These are phyloP conservation scores for Pichia sp. DNA, from an alignment of 1,139 yeast genomes.

Conservation along the genomic window DNA sequence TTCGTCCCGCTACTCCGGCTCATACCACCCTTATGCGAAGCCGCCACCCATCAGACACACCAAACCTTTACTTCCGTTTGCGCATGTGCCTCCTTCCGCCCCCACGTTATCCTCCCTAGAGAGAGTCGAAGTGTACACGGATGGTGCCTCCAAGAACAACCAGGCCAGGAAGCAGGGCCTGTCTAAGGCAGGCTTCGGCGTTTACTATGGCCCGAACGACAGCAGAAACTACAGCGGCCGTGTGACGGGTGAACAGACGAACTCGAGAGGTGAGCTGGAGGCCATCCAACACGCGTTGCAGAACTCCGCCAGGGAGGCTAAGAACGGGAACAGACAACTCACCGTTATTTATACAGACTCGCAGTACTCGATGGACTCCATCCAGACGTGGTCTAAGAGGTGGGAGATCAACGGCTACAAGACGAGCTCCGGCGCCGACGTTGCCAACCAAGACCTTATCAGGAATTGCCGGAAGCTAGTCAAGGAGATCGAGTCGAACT, in stretches of 20 bases:
- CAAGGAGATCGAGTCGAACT: conserved; percentile 1
- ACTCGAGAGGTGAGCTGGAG: conserved; percentile 73
- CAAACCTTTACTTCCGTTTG: no score
- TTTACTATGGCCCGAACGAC: conserved; percentile 58
- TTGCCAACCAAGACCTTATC: conserved; percentile 51
- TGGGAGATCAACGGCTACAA: conserved; percentile 58
- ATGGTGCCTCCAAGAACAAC: conserved; percentile 55
- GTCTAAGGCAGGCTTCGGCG: conserved; percentile 64
- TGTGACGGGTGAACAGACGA: conserved; percentile 58
- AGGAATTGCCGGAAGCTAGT: conserved; percentile 30
- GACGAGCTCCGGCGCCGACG: conserved; percentile 40
- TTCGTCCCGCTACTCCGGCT: no score
- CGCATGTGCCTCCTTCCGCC: not conserved
- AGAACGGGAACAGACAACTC: conserved; percentile 3
- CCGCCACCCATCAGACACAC: no score
- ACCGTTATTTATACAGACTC: conserved; percentile 47
- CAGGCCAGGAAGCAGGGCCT: conserved; percentile 20
- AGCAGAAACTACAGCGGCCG: conserved; percentile 36
- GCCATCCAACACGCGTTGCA: conserved; percentile 60
- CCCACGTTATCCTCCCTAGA: not conserved
- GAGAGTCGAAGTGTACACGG: conserved; percentile 47
- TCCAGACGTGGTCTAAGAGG: conserved; percentile 46
- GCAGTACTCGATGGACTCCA: conserved; percentile 44
- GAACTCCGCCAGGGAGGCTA: conserved; percentile 31
- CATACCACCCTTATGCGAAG: no score